Evolutionary conservation across 495 filamentous ascomycete species (phyloP), one percentile per base, ranked within the genome.

Genomic region (Penicillium crystallinum): DNA sequence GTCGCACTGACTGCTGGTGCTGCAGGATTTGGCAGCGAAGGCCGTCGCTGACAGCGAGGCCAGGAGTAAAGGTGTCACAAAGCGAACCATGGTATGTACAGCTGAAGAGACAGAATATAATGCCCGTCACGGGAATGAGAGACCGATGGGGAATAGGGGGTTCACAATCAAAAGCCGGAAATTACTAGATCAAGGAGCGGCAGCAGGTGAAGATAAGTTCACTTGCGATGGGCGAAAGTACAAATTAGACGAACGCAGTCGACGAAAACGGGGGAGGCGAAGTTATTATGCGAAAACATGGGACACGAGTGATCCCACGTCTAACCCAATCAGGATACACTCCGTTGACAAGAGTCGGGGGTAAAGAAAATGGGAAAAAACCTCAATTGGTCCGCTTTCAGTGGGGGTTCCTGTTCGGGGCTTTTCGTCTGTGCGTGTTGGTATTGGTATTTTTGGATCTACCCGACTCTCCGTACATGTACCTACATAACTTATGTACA

Each of bases 1-100:
- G 49, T 81, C 62, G 69, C 93, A 98, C 42, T 81, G 81, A 47
- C 79, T 80, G 55, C 77, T 74, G 30, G 60, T 68, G 58, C 70
- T 70, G 71, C 87, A 89, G 19, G 67, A 70, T 14, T 68, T 61
- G 17, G 62, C 61, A 12, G 66, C 71, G 52, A 61, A 63, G 12
- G 57, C 71, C 39, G 68, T 74, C 35, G 65, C 66, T 44, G 67
- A 69, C 57, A 71, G 56, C 11, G 70, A 56, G 49, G 66, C 71
- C 42, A 74, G 40, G 50, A 68, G 45, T 23, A 73, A 48, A 11
- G 69, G 45, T 33, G 70, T 61, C 50, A 55, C 59, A 38, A 72
- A 55, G 47, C 64, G 66, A 55, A 73, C 61, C 67, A 71, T 73
- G 48, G 31, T 49, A 52, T 52, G 25, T 51, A 19, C 17, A 25